Evolutionary conservation across 192 early-diverging fungal species (phyloP).

Genomic region (Endogone sp.): DNA sequence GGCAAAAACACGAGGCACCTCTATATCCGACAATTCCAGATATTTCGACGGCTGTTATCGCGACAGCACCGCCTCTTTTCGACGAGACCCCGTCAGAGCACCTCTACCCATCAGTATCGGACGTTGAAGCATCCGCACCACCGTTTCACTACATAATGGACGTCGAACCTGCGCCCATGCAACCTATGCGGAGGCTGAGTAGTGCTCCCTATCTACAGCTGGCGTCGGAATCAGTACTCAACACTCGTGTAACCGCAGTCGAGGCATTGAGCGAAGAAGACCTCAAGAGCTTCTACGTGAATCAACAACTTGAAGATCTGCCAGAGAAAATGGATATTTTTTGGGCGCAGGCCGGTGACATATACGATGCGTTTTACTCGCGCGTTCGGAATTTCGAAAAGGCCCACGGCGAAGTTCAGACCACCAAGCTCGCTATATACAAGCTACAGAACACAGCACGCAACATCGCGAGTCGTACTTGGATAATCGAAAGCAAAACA

Average conservation of each 20-base stretch:
- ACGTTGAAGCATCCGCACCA: neutral
- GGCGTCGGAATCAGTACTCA: neutral
- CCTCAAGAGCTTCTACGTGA: neutral
- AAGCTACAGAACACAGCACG: neutral
- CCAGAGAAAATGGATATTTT: neutral
- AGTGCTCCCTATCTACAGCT: neutral
- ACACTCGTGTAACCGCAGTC: neutral
- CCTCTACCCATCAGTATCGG: neutral
- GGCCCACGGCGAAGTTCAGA: neutral
- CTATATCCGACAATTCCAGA: neutral
- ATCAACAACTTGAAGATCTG: neutral
- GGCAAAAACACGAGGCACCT: neutral
- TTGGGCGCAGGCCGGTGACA: neutral
- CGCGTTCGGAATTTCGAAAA: neutral
- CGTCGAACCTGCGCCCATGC: neutral
- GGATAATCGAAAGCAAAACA: conserved; percentile 1
- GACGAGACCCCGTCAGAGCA: neutral
- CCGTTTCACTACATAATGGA: neutral
- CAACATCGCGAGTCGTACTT: neutral
- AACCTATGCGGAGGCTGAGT: neutral
- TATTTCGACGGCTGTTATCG: neutral
- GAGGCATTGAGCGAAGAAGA: neutral
- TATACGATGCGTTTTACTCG: neutral
- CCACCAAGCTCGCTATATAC: neutral
- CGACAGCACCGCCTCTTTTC: neutral